Conservation (phyloP, 208 protist genomes). For the Leishmania braziliensis region DNA sequence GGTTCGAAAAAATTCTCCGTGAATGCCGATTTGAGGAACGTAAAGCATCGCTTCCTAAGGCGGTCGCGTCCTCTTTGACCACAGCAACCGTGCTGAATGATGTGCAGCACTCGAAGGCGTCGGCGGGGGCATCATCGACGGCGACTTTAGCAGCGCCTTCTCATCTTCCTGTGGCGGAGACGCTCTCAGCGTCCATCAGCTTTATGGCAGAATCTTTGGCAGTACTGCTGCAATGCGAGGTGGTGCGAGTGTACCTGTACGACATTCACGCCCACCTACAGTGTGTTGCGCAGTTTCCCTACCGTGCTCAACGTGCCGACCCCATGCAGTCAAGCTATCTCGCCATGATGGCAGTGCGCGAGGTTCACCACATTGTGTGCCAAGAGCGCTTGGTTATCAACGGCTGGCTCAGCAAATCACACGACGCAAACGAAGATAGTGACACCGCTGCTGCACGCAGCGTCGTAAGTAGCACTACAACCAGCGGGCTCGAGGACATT, state of each 20-base stretch:
- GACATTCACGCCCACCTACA: constrained; percentile 74
- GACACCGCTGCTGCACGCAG: too few relatives aligned
- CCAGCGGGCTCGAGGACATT: constrained; percentile 72
- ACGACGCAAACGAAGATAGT: constrained; percentile 20
- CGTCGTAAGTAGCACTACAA: not conserved
- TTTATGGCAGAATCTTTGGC: constrained; percentile 84
- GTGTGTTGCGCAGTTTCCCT: constrained; percentile 71
- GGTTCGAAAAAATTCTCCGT: constrained; percentile 56
- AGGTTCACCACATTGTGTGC: constrained; percentile 81
- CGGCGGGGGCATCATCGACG: not conserved
- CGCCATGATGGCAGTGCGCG: constrained; percentile 81
- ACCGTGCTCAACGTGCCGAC: constrained; percentile 44
- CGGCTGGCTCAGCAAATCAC: constrained; percentile 39
- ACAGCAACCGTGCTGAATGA: not conserved
- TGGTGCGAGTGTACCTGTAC: constrained; percentile 89
- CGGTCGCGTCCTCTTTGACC: not conserved
- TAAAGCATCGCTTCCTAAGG: not conserved
- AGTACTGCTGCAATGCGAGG: constrained; percentile 75
- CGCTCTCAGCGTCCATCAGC: constrained; percentile 49
- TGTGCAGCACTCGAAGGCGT: not conserved
- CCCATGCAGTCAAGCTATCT: constrained; percentile 71
- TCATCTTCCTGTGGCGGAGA: constrained; percentile 6
- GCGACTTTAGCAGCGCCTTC: not conserved
- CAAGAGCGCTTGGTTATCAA: constrained; percentile 77
- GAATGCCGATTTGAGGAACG: constrained; percentile 19